Evolutionary conservation across 805 yeast species (phyloP).

Genomic region (Pichia phayaonensis): DNA sequence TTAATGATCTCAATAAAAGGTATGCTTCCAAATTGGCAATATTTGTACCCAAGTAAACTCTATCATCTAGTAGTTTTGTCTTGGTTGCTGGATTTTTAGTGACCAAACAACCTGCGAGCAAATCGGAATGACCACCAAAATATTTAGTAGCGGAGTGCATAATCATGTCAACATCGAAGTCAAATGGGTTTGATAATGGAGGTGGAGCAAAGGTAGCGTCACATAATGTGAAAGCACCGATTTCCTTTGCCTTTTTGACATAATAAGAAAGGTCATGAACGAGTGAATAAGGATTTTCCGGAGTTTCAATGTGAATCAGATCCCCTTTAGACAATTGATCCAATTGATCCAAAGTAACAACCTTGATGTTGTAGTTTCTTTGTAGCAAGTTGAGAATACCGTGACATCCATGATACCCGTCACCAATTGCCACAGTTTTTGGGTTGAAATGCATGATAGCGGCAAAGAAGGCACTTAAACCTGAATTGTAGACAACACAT

Average conservation of each 20-base stretch:
- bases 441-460: slow-evolving; percentile 67
- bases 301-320: slow-evolving; percentile 77
- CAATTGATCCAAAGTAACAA: slow-evolving; percentile 44
- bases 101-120: slow-evolving; percentile 72
- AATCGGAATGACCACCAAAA: slow-evolving; percentile 93
- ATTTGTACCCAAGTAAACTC: slow-evolving; percentile 70
- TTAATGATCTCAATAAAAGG: slow-evolving; percentile 66
- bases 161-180: slow-evolving; percentile 79
- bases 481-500: slow-evolving; percentile 67
- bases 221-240: slow-evolving; percentile 64
- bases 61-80: slow-evolving; percentile 45
- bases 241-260: slow-evolving; percentile 64
- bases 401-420: slow-evolving; percentile 81
- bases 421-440: slow-evolving; percentile 59
- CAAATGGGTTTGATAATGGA: slow-evolving; percentile 75
- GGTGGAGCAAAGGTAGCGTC: slow-evolving; percentile 96
- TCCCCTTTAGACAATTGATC: slow-evolving; percentile 52
- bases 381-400: slow-evolving; percentile 58
- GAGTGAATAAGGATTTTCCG: slow-evolving; percentile 77
- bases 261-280: slow-evolving; percentile 54
- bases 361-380: slow-evolving; percentile 51
- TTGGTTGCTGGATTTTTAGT: slow-evolving; percentile 48
- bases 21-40: slow-evolving; percentile 72
- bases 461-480: slow-evolving; percentile 76
- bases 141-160: slow-evolving; percentile 91